Evolutionary conservation across 2,329 filamentous ascomycete species (phyloP).

Genomic region (Penicillium sp.): DNA sequence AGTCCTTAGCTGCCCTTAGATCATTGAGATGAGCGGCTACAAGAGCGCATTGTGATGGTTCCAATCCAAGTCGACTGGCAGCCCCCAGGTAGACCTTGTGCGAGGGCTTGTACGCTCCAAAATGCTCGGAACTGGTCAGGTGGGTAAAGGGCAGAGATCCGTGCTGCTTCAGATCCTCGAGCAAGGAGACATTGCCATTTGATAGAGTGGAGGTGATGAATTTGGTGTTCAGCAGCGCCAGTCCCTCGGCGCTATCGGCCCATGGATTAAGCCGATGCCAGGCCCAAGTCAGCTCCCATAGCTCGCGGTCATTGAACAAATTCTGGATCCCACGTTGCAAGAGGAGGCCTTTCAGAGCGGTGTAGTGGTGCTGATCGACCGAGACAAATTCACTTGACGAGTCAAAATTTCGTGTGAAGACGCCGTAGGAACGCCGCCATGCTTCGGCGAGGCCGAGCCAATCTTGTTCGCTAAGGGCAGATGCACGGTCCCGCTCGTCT

Average conservation of each 20-base stretch:
- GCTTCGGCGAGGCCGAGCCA: conserved; percentile 70
- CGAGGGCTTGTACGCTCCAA: conserved; percentile 75
- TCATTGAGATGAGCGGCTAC: conserved; percentile 77
- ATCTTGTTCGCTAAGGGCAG: conserved; percentile 58
- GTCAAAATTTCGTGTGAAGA: conserved; percentile 59
- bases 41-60: conserved; percentile 69
- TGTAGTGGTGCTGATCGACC: conserved; percentile 72
- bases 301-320: conserved; percentile 66
- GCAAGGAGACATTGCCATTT: conserved; percentile 72
- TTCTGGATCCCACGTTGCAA: conserved; percentile 58
- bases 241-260: conserved; percentile 63
- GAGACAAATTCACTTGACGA: conserved; percentile 62
- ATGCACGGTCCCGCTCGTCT: conserved; percentile 53
- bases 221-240: conserved; percentile 60
- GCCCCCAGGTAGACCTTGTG: conserved; percentile 71
- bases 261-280: conserved; percentile 77
- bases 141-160: conserved; percentile 65
- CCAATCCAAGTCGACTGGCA: conserved; percentile 59
- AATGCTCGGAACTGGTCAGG: conserved; percentile 70
- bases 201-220: conserved; percentile 70
- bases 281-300: conserved; percentile 62
- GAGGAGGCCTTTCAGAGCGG: conserved; percentile 65
- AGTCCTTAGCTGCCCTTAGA: conserved; percentile 66
- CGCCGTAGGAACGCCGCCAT: conserved; percentile 69
- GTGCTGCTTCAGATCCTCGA: conserved; percentile 65